Evolutionary conservation across 345 rosid species (phyloP), one percentile per base, ranked within the genome.

Genomic region (Pistacia vera): DNA sequence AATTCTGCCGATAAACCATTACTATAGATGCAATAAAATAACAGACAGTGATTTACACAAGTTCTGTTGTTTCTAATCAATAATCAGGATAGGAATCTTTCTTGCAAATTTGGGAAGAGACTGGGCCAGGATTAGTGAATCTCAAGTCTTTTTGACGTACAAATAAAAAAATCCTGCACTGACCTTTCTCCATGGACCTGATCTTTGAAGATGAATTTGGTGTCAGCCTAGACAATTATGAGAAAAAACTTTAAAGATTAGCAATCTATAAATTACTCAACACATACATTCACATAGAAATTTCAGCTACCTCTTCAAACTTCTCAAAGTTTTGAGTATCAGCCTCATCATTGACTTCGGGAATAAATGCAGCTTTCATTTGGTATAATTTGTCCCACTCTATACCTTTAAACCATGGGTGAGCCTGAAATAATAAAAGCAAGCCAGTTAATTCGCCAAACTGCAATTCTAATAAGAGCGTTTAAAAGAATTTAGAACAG

Each of bases 301-400:
- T 73, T 76, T 35, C 71, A 56, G 72, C 71, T 75, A 96, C 99
- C 95, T 96, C 99, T 75, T 96, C 99, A 81, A 96, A 96, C 76
- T 96, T 96, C 81, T 93, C 99, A 71, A 95, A 95, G 80, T 95
- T 95, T 79, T 95, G 98, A 10, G 99, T 95, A 78, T 95, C 99
- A 84, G 93, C 75, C 77, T 95, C 99, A 84, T 91, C 97, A 80
- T 95, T 93, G 81, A 95, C 99, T 90, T 92, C 88, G 6, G 99
- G 98, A 76, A 91, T 90, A 85, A 96, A 92, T 58, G 98, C 98
- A 71, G 99, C 99, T 81, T 92, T 93, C 88, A 88, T 89, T 77
- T 85, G 94, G 89, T 96, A 91, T 62, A 96, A 79, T 77, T 78
- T 92, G 67, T 90, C 94, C 99, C 99, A 93, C 77, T 93, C 93